phyloP scores from a whole-genome alignment of 1,284 basidiomycete genomes.

The Rhodotorula sp. region DNA sequence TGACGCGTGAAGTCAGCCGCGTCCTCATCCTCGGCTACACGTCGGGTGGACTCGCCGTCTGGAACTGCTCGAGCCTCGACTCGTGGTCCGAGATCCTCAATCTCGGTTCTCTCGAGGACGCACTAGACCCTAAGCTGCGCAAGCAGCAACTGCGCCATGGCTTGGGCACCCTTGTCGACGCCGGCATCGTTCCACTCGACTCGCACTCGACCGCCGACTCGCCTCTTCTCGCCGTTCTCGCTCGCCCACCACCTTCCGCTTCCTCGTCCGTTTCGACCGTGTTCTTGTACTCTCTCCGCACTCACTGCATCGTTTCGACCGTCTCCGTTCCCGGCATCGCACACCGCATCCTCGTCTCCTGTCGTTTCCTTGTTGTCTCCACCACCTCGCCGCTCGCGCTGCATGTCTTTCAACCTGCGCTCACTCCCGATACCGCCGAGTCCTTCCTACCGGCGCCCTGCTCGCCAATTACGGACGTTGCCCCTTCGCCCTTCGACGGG shows the following conservation, averaged over 20 bases:
- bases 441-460: constrained; percentile 4
- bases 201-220: neutral
- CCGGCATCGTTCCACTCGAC: constrained; percentile 6
- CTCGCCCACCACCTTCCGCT: neutral
- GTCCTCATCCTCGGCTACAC: constrained; percentile 30
- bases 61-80: constrained; percentile 37
- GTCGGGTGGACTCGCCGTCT: constrained; percentile 20
- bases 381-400: constrained; percentile 29
- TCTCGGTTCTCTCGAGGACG: constrained; percentile 18
- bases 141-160: neutral
- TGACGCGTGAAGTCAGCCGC: constrained; percentile 7
- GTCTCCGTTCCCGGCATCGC: constrained; percentile 18
- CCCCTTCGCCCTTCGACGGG: constrained; percentile 13
- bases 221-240: constrained; percentile 28
- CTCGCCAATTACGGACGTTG: constrained; percentile 32
- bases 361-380: constrained; percentile 19
- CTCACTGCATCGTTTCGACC: constrained; percentile 17
- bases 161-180: constrained; percentile 2
- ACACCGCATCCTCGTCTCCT: constrained; percentile 14
- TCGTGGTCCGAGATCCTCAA: constrained; percentile 35
- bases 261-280: constrained; percentile 6
- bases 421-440: neutral
- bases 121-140: neutral
- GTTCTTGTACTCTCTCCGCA: constrained; percentile 32
- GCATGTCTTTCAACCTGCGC: constrained; percentile 13